Percentiles rank a stretch among this genome's conserved stretches.
phyloP scores from a whole-genome alignment of 2,329 filamentous ascomycete genomes.

The Aspergillus sp. region DNA sequence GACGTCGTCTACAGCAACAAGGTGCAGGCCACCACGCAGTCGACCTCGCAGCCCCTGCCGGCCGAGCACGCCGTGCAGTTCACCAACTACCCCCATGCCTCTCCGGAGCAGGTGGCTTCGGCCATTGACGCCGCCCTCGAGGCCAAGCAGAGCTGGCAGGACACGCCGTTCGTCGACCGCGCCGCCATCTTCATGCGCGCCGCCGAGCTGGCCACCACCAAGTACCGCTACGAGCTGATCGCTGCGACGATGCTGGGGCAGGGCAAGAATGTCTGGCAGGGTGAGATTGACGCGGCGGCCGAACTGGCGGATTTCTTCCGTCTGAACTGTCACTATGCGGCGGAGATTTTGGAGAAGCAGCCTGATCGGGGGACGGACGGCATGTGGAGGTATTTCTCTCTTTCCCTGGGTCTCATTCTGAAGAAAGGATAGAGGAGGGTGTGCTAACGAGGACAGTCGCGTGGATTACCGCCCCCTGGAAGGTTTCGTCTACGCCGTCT shows the following conservation, averaged over 20 bases:
- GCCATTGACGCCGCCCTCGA: slow-evolving; percentile 80
- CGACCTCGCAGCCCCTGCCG: slow-evolving; percentile 28
- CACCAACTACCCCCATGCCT: slow-evolving; percentile 80
- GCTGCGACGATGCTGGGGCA: slow-evolving; percentile 92
- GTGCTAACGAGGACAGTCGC: slow-evolving; percentile 47
- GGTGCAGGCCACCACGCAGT: slow-evolving; percentile 22
- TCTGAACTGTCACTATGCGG: slow-evolving; percentile 65
- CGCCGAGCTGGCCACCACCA: slow-evolving; percentile 79
- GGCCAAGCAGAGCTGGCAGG: slow-evolving; percentile 81
- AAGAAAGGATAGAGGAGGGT: too few species aligned
- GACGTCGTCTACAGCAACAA: slow-evolving; percentile 30
- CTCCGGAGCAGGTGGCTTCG: slow-evolving; percentile 66
- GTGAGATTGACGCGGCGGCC: slow-evolving; percentile 89
- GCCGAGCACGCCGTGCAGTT: slow-evolving; percentile 54
- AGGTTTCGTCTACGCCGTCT: slow-evolving; percentile 91
- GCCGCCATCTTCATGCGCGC: slow-evolving; percentile 92
- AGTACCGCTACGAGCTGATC: slow-evolving; percentile 94
- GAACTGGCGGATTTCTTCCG: slow-evolving; percentile 88
- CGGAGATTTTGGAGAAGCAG: slow-evolving; percentile 82
- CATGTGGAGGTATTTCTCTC: slow-evolving; percentile 69
- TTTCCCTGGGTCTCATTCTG: slow-evolving; percentile 15
- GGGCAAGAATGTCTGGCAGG: slow-evolving; percentile 96
- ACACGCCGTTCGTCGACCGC: slow-evolving; percentile 80
- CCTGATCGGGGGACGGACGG: slow-evolving; percentile 77
- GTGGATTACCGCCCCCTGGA: slow-evolving; percentile 86